A percentile compares a stretch with the other conserved stretches of the same genome.
Evolutionary conservation across 305 asterid genomes (phyloP).

Genomic region (Fraxinus albicans): DNA sequence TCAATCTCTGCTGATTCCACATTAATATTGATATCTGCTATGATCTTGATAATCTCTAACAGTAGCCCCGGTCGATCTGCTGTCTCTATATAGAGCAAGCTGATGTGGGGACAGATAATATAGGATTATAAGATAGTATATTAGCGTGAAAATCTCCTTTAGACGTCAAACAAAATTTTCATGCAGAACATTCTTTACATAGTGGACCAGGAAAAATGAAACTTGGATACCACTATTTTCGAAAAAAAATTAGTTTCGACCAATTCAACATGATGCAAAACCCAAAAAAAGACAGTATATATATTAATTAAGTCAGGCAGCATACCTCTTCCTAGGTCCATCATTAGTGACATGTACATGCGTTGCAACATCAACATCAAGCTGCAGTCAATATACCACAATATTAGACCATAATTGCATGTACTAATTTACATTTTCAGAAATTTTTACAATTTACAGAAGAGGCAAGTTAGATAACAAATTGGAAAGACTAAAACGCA

Average conservation of each 20-base stretch:
- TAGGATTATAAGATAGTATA: not conserved
- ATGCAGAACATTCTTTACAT: not conserved
- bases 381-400: constrained; percentile 37
- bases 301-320: not conserved
- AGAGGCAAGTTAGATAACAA: not conserved
- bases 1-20: constrained; percentile 99
- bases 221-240: not conserved
- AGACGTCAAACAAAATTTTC: not conserved
- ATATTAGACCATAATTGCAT: not conserved
- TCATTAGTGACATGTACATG: constrained; percentile 85
- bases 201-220: not conserved
- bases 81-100: constrained; percentile 88
- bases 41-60: constrained; percentile 79
- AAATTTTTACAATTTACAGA: not conserved
- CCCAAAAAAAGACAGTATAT: not conserved
- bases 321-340: constrained; percentile 82
- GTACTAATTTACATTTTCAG: not conserved
- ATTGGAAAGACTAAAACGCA: not conserved
- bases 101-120: constrained; percentile 35
- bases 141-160: not conserved
- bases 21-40: constrained; percentile 63
- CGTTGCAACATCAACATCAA: constrained; percentile 76
- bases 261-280: not conserved
- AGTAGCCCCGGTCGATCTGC: constrained; percentile 94
- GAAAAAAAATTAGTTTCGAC: not conserved